Evolutionary conservation across 108 stramenopile genomes (phyloP), one percentile per base, ranked within the genome.

Genomic region (Aurantiochytrium sp.): DNA sequence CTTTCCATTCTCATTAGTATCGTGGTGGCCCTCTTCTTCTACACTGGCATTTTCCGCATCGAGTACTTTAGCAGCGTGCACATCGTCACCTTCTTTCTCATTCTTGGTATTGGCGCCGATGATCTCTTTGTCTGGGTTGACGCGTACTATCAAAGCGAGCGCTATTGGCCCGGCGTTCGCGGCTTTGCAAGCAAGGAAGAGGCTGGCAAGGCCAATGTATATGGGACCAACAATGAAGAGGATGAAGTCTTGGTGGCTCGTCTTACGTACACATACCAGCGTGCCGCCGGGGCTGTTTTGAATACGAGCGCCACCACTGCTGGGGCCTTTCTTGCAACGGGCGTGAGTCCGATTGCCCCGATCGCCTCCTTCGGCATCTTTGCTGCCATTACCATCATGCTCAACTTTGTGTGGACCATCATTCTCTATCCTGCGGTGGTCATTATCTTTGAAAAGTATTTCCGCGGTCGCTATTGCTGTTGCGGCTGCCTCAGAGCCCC

Each of bases 51-150:
- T 53, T 57, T 87, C 45, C 53, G 64, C 47, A 57, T 92, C 58
- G 16, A 47, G 25, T 90, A 73, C 90, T 89, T 90, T 60, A 72
- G 53, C 28, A 58, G 35, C 47, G 44, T 92, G 16, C 88, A 92
- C 64, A 18, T 72, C 6, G 72, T 92, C 43, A 53, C 55, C 28
- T 43, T 92, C n/a, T 92, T 92, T 88, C 60, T 91, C 45, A 58
- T 91, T 19, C 87, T 90, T 5, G 91, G 91, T 18, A 90, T 91
- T 47, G 91, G 91, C 35, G 89, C 89, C 57, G 89, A 91, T 60
- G 90, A 90, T 57, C 53, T 90, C 19, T 89, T 90, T 72, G 88
- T 92, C 58, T 90, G 59, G 57, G 58, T 87, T 44, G 91, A 91
- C 58, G 89, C 89, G 23, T 90, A 44, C 35, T 58, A 53, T 6